phyloP scores from a whole-genome alignment of 1,139 yeast genomes.

The Geotrichum siamense region DNA sequence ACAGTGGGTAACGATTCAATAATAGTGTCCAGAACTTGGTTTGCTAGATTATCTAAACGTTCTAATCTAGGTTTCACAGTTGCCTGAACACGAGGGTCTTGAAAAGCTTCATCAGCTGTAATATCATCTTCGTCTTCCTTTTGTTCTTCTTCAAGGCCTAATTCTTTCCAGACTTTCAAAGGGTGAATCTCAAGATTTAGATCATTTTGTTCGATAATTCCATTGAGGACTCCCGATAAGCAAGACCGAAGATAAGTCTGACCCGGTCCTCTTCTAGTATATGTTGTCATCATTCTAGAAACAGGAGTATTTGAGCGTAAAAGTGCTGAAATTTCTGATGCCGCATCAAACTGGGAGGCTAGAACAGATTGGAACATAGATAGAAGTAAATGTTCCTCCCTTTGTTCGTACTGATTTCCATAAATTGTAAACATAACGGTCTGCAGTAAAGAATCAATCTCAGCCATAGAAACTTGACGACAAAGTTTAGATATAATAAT shows the following conservation, averaged over 20 bases:
- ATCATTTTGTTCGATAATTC: conserved; percentile 31
- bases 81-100: conserved; percentile 30
- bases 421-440: conserved; percentile 42
- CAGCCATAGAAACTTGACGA: conserved; percentile 36
- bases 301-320: conserved; percentile 40
- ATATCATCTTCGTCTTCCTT: conserved; percentile 25
- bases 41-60: conserved; percentile 44
- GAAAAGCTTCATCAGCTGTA: conserved; percentile 33
- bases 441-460: conserved; percentile 38
- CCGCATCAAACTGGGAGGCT: conserved; percentile 36
- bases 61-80: conserved; percentile 32
- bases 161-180: conserved; percentile 34
- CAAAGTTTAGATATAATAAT: conserved; percentile 37
- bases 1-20: conserved; percentile 48
- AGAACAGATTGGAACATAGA: conserved; percentile 39
- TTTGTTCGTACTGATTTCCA: conserved; percentile 40
- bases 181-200: conserved; percentile 36
- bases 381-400: conserved; percentile 38
- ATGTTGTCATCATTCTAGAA: conserved; percentile 41
- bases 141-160: conserved; percentile 18
- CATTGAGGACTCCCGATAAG: conserved; percentile 31
- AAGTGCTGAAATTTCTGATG: conserved; percentile 36
- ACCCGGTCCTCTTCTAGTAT: conserved; percentile 41
- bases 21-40: conserved; percentile 54
- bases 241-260: conserved; percentile 37